Conservation (phyloP, 139 green algal species). For the Coelastrella sp. region DNA sequence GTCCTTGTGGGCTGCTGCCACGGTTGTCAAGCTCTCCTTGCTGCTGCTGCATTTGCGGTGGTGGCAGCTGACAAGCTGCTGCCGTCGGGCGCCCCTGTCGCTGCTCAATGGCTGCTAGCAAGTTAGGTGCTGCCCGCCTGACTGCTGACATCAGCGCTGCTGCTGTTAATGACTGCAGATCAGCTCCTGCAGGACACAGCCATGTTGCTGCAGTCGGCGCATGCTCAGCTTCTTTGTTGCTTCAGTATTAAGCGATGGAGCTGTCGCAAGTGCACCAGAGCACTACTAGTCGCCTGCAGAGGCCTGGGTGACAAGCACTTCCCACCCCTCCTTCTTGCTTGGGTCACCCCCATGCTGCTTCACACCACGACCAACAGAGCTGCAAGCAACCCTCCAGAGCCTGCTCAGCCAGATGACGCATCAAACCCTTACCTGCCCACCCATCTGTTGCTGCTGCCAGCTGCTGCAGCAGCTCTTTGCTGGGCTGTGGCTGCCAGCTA, state of each 20-base stretch:
- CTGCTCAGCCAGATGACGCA: not conserved
- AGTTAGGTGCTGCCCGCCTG: constrained; percentile 46
- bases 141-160: constrained; percentile 74
- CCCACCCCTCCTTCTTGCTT: too few relatives aligned
- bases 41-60: not conserved
- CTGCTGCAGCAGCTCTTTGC: constrained; percentile 37
- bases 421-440: constrained; percentile 58
- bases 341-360: too few relatives aligned
- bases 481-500: constrained; percentile 58
- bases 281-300: too few relatives aligned
- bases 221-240: too few relatives aligned
- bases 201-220: too few relatives aligned
- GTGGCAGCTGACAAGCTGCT: not conserved
- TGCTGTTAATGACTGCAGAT: constrained; percentile 78
- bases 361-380: too few relatives aligned
- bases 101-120: constrained; percentile 27
- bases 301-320: too few relatives aligned
- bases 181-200: constrained; percentile 57
- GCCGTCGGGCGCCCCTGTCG: constrained; percentile 9
- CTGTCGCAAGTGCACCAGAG: too few relatives aligned
- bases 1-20: too few relatives aligned
- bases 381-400: not conserved
- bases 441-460: constrained; percentile 74
- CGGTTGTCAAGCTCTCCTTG: not conserved
- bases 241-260: too few relatives aligned